Evolutionary conservation across 371 early-diverging fungal genomes (phyloP).

Genomic region (Mucor sp.): DNA sequence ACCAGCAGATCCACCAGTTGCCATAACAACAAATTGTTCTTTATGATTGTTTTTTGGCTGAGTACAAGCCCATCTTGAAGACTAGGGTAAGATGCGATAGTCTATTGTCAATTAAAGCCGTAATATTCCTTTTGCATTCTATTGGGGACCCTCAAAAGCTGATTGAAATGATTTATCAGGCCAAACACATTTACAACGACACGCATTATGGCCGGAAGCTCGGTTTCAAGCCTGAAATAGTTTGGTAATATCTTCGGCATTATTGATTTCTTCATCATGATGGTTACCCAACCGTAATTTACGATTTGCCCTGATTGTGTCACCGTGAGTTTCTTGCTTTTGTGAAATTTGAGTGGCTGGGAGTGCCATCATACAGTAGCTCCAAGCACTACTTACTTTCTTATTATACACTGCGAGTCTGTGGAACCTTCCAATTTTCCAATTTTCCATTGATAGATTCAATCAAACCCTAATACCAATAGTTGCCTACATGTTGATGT

Average conservation of each 20-base stretch:
- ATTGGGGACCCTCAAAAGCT: background rate
- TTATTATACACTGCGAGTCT: background rate
- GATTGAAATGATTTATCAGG: background rate
- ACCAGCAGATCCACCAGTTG: background rate
- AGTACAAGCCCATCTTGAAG: background rate
- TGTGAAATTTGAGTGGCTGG: background rate
- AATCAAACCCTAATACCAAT: background rate
- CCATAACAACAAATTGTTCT: background rate
- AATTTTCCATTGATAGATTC: too few relatives aligned
- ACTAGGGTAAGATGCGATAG: background rate
- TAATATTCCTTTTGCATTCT: too few relatives aligned
- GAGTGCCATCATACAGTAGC: background rate
- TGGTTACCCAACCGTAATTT: background rate
- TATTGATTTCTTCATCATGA: background rate
- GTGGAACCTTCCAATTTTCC: background rate
- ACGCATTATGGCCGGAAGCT: background rate
- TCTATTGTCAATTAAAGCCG: background rate
- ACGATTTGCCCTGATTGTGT: background rate
- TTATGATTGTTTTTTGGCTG: background rate
- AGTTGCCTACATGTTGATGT: background rate
- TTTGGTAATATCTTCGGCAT: background rate
- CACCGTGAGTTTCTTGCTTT: background rate
- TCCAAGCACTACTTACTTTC: background rate
- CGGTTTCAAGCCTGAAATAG: background rate
- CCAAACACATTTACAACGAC: background rate